These are phyloP conservation scores for Suillus occidentalis DNA, from an alignment of 768 basidiomycete species.

Conservation along the genomic window DNA sequence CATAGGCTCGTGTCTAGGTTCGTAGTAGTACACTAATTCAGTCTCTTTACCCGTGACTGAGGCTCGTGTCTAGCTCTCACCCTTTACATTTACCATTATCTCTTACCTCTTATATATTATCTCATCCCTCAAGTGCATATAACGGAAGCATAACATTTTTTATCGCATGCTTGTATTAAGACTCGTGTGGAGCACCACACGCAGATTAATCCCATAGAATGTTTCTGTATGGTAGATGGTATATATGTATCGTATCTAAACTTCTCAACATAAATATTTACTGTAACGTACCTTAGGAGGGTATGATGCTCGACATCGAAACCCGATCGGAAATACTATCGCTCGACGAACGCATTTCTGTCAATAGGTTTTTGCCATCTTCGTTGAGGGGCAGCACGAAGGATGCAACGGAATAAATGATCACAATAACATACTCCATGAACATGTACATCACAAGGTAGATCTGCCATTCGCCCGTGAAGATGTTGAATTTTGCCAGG, in stretches of 20 bases:
- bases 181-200: background rate
- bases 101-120: too few relatives aligned
- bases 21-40: too few relatives aligned
- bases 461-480: constrained; percentile 51
- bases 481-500: constrained; percentile 50
- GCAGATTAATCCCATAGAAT: background rate
- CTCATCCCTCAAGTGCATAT: background rate
- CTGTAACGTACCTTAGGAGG: too few relatives aligned
- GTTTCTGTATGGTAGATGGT: background rate
- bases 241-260: background rate
- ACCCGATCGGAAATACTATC: too few relatives aligned
- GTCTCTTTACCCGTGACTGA: too few relatives aligned
- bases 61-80: too few relatives aligned
- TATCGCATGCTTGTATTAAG: background rate
- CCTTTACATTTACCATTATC: too few relatives aligned
- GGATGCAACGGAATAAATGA: constrained; percentile 37
- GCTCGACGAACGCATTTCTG: too few relatives aligned
- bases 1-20: too few relatives aligned
- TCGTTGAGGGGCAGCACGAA: constrained; percentile 17
- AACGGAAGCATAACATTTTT: background rate
- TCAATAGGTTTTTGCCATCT: constrained; percentile 9
- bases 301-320: too few relatives aligned
- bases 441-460: constrained; percentile 55
- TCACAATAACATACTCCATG: constrained; percentile 52
- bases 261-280: background rate